Conservation (phyloP, 352 stramenopile species). For the Peronospora belbahrii region DNA sequence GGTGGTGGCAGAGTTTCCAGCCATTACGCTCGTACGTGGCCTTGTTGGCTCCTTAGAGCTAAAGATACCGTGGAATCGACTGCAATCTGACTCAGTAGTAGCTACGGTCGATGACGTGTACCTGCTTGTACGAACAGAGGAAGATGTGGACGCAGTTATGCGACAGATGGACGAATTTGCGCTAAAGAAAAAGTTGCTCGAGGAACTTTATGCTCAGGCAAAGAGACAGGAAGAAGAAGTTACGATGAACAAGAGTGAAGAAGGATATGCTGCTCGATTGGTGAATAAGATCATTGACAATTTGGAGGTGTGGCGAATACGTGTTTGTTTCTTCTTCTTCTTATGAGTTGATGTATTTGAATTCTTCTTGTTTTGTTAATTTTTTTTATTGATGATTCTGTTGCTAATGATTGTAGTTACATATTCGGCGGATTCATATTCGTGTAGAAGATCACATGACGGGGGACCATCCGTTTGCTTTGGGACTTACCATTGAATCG, state of each 20-base stretch:
- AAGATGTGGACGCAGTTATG: slow-evolving; percentile 73
- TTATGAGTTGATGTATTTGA: no score
- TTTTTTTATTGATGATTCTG: not conserved
- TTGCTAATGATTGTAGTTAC: slow-evolving; percentile 35
- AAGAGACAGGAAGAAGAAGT: slow-evolving; percentile 52
- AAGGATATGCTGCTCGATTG: slow-evolving; percentile 66
- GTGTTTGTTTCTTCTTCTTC: no score
- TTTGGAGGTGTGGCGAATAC: slow-evolving; percentile 50
- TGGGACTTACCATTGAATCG: slow-evolving; percentile 79
- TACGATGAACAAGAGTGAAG: slow-evolving; percentile 19
- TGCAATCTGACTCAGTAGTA: slow-evolving; percentile 83
- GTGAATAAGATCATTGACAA: slow-evolving; percentile 89
- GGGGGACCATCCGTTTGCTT: slow-evolving; percentile 73
- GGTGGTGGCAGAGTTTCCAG: slow-evolving; percentile 49
- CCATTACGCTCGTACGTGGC: slow-evolving; percentile 64
- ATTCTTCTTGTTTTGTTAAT: not conserved
- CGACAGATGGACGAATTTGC: slow-evolving; percentile 69
- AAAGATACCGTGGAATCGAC: slow-evolving; percentile 86
- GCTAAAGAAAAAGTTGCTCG: slow-evolving; percentile 79
- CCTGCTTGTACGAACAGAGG: slow-evolving; percentile 66
- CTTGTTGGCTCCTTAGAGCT: slow-evolving; percentile 82
- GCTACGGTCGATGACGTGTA: slow-evolving; percentile 85
- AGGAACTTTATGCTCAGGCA: slow-evolving; percentile 67
- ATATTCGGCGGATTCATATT: slow-evolving; percentile 81
- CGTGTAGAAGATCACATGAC: slow-evolving; percentile 68